Evolutionary conservation across 495 filamentous ascomycete genomes (phyloP), one percentile per base, ranked within the genome.

Genomic region (Podospora pseudopauciseta): DNA sequence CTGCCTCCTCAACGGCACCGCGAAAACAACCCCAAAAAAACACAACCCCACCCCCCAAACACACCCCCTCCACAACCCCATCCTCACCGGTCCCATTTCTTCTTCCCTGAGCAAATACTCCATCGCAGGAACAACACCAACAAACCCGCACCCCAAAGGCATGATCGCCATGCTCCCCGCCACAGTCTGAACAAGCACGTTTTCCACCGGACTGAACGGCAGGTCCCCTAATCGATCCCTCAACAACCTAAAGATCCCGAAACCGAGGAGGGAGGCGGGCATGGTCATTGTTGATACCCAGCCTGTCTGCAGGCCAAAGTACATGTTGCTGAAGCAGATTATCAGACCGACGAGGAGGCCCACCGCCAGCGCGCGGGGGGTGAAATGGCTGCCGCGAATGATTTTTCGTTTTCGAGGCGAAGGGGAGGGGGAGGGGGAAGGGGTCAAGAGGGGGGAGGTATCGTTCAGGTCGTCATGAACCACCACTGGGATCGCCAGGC

Each of bases 251-350:
- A 99, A 99, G 72, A 96, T 89, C 6, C 93, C 95, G 74, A 97
- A 98, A n/a, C 96, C 96, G 67, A 99, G 91, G 67, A 99, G 79
- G 11, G 92, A 92, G 1, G 94, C 90, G 0, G 96, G 96, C 96
- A 99, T 98, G 16, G 80, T 82, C 85, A 86, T 84, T 83, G 66
- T 78, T 81, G 16, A 88, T 23, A 23, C 82, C 94, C 95, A 99
- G 72, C 96, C 96, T 3, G 94, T 97, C 77, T 99, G 96, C 28
- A 99, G 84, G 15, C 96, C 96, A 74, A 98, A 99, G 76, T 97
- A 99, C 83, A 92, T 96, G 78, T 98, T 98, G 28, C 91, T 94
- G 79, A 97, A 97, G 70, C 91, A 93, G 68, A 97, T 96, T 56
- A 98, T 81, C 2, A 93, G 84, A 30, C 95, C 95, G 67, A 98